Evolutionary conservation across 2,329 filamentous ascomycete species (phyloP).

Genomic region (Whalleya microplaca): DNA sequence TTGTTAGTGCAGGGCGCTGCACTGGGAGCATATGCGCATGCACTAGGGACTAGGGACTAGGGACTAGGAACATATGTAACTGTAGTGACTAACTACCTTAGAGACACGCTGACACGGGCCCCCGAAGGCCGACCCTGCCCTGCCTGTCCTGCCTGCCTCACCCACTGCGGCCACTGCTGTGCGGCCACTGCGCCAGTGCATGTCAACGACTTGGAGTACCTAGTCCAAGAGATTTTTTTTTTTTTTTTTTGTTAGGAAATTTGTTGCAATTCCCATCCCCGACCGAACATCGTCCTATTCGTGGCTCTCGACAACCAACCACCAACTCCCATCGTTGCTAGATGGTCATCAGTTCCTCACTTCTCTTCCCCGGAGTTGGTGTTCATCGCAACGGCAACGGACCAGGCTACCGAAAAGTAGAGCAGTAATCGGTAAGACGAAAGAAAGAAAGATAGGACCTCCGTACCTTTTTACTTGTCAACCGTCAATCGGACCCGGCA

Average conservation of each 20-base stretch:
- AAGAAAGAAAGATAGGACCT: background rate
- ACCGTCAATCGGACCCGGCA: background rate
- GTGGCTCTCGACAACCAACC: background rate
- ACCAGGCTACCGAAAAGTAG: background rate
- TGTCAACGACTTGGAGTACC: background rate
- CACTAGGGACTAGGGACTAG: background rate
- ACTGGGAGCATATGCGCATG: background rate
- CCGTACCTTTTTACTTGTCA: conserved; percentile 6
- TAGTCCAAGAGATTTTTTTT: too few relatives aligned
- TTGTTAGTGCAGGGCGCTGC: background rate
- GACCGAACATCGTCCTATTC: background rate
- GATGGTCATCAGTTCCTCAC: background rate
- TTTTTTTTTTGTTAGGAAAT: background rate
- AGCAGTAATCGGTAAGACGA: background rate
- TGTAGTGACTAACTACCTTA: background rate
- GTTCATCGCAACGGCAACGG: background rate
- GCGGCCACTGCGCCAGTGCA: background rate
- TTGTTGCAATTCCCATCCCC: background rate
- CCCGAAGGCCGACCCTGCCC: background rate
- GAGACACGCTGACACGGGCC: background rate
- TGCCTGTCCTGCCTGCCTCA: too few relatives aligned
- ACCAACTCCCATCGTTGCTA: background rate
- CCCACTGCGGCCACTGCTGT: too few relatives aligned
- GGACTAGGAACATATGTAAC: too few relatives aligned
- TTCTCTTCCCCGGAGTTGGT: background rate